A percentile compares a stretch with the other conserved stretches of the same genome.
Conservation (phyloP, 768 basidiomycete species). For the Hemileccinum rubropunctum region DNA sequence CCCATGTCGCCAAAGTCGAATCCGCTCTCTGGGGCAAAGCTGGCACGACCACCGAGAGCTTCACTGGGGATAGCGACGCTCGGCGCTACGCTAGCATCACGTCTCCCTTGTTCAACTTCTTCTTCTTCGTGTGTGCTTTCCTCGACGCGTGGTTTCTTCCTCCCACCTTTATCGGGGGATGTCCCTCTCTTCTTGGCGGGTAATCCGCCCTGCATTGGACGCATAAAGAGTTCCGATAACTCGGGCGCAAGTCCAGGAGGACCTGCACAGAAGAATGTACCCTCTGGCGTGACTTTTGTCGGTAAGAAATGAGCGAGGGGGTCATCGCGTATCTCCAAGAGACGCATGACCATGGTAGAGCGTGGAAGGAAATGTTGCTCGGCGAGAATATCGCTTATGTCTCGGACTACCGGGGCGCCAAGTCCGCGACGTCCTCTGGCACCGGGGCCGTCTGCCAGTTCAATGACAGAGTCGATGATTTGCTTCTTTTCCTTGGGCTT, state of each 20-base stretch:
- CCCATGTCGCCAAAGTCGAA: conserved; percentile 64
- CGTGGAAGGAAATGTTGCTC: conserved; percentile 85
- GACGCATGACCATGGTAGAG: conserved; percentile 79
- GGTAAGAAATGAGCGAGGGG: conserved; percentile 86
- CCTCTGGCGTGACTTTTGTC: conserved; percentile 67
- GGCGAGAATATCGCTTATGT: conserved; percentile 69
- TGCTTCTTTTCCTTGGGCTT: conserved; percentile 77
- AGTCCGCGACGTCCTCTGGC: conserved; percentile 55
- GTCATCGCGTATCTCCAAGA: conserved; percentile 82
- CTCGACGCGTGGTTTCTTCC: conserved; percentile 58
- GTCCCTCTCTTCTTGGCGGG: conserved; percentile 59
- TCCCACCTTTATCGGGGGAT: conserved; percentile 55
- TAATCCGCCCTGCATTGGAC: conserved; percentile 54
- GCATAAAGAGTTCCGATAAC: conserved; percentile 80
- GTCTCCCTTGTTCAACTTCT: conserved; percentile 69
- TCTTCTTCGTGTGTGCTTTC: conserved; percentile 47
- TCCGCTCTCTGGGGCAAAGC: conserved; percentile 52
- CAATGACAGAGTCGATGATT: conserved; percentile 88
- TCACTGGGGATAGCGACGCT: conserved; percentile 60
- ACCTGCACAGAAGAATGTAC: conserved; percentile 76
- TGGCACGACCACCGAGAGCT: conserved; percentile 48
- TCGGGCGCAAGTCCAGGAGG: conserved; percentile 84
- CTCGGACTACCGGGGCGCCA: conserved; percentile 49
- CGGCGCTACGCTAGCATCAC: conserved; percentile 62
- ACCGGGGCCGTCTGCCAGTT: conserved; percentile 66